phyloP scores from a whole-genome alignment of 108 stramenopile species.

The Nitzschia inconspicua region DNA sequence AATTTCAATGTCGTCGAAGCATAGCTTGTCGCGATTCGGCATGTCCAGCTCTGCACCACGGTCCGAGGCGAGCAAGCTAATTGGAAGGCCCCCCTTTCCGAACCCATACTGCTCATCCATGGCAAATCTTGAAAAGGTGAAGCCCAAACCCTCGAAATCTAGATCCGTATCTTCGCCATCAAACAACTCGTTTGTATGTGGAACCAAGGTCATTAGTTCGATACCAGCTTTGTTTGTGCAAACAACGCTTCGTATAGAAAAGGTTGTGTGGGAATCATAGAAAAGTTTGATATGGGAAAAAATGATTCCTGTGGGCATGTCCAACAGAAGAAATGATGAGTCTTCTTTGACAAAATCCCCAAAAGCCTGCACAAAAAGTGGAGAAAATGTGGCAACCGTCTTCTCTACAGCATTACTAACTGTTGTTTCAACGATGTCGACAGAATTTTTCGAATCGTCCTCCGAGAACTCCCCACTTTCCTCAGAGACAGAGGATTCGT shows the following conservation, averaged over 20 bases:
- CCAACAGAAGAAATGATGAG: slow-evolving; percentile 18
- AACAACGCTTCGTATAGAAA: slow-evolving; percentile 14
- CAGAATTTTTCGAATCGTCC: slow-evolving; percentile 34
- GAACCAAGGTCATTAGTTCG: slow-evolving; percentile 28
- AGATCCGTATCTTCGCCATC: slow-evolving; percentile 3
- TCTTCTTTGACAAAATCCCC: slow-evolving; percentile 7
- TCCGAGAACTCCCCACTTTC: slow-evolving; percentile 10
- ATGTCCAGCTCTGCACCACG: slow-evolving; percentile 12
- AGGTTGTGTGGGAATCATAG: slow-evolving; percentile 34
- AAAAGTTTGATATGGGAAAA: slow-evolving; percentile 31
- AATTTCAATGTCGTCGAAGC: slow-evolving; percentile 28
- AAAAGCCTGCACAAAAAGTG: slow-evolving; percentile 15
- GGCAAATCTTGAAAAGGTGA: slow-evolving; percentile 23
- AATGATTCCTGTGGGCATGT: slow-evolving; percentile 27
- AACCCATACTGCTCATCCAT: slow-evolving; percentile 35
- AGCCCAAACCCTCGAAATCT: not conserved
- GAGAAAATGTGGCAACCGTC: slow-evolving; percentile 27
- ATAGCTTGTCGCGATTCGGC: slow-evolving; percentile 9
- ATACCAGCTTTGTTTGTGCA: slow-evolving; percentile 40
- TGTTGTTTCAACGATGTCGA: slow-evolving; percentile 34
- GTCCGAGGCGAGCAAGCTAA: slow-evolving; percentile 27
- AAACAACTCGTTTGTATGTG: slow-evolving; percentile 8
- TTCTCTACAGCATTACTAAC: slow-evolving; percentile 40
- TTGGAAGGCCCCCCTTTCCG: slow-evolving; percentile 39
- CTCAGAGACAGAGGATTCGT: too few species aligned